Base-by-base conservation (phyloP, 2,329 filamentous ascomycete species). In the Penicillium palitans region DNA sequence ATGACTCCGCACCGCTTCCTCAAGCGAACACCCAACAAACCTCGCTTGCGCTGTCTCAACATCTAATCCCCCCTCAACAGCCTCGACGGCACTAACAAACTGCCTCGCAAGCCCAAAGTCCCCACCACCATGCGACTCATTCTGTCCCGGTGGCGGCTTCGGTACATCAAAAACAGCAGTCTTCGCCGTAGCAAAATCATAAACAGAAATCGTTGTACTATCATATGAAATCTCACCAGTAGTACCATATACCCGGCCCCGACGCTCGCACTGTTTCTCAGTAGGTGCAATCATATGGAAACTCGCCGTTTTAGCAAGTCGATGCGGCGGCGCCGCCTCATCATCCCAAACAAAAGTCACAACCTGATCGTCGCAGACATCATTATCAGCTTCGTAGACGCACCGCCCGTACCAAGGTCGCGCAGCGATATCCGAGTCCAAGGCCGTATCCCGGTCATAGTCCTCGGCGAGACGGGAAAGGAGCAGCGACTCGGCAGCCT, bases 281-380 rank as follows among this genome's bases (percentile, higher is more conserved):
- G 93, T 96, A 61, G 93, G 90, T 2, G 93, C 92, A 2, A 93
- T 88, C 93, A 98, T 97, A 75, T 98, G 93, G 72, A 98, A 90
- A 2, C 87, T 87, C 0, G 93, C 93, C 17, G 89, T 91, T 78
- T 98, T 98, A 44, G 91, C 85, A 2, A 85, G 85, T 25, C 86
- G 80, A 52, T 76, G 73, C 46, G 67, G 75, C 57, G 51, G 65
- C 42, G 45, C 61, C 21, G 57, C 58, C 33, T 90, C 87, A 45
- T 96, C 90, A 13, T 92, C 89, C 92, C 93, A 98, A 4, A 84
- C 86, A 52, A 98, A 85, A 0, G 90, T 93, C 21, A 98, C 95
- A 27, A 89, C 84, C 74, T 98, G 93, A 69, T 98, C 91, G 73
- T 99, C 95, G 68, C 88, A 91, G 42, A 98, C 95, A 69, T 96